These are phyloP conservation scores for Chenopodium suecicum DNA, from an alignment of 148 eudicot species.

Conservation along the genomic window DNA sequence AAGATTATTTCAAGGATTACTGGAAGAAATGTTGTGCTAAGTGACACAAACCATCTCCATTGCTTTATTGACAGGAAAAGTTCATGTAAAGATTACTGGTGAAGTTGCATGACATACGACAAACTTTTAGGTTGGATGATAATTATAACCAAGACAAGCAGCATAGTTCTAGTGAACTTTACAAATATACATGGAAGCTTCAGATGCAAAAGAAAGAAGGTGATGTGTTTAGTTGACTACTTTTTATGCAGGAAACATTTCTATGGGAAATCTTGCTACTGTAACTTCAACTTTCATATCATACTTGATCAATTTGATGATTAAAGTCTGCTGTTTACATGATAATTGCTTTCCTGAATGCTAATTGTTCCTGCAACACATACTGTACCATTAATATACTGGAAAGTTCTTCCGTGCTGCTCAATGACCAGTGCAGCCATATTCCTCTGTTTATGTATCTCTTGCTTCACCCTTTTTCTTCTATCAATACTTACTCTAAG, in stretches of 20 bases:
- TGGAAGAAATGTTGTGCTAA: slow-evolving; percentile 48
- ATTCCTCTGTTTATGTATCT: not conserved
- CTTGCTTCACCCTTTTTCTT: not conserved
- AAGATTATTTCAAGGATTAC: slow-evolving; percentile 55
- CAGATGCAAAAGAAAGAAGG: not conserved
- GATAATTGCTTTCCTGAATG: not conserved
- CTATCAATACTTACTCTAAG: not conserved
- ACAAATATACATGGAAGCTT: not conserved
- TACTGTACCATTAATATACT: too few species aligned
- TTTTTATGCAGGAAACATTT: not conserved
- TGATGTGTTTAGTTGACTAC: not conserved
- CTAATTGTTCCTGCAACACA: not conserved
- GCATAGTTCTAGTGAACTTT: not conserved
- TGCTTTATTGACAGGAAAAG: slow-evolving; percentile 48
- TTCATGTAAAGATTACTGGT: slow-evolving; percentile 65
- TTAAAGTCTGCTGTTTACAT: not conserved
- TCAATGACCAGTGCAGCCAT: not conserved
- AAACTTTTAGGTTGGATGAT: not conserved
- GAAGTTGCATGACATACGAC: not conserved
- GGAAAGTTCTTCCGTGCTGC: too few species aligned
- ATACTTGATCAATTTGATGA: not conserved
- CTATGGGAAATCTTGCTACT: not conserved
- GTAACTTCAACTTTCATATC: not conserved
- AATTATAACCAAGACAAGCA: not conserved
- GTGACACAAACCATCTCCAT: slow-evolving; percentile 60